Evolutionary conservation across 2,329 filamentous ascomycete genomes (phyloP).

Genomic region (Trichoderma semiorbis): DNA sequence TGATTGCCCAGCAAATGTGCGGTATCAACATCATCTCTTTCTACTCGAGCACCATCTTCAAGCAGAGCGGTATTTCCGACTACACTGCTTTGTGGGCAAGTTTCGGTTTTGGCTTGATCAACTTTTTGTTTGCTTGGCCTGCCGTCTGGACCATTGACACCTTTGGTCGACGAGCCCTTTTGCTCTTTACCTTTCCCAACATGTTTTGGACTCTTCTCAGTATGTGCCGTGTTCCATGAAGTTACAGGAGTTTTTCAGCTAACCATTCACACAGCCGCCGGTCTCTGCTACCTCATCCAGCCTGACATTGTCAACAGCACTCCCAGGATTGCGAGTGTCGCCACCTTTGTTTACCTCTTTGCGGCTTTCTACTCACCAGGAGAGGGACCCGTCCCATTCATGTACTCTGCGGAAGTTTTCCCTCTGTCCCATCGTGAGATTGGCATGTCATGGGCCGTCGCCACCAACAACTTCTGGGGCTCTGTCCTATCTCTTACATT

Average conservation of each 20-base stretch:
- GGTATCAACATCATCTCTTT: slow-evolving; percentile 53
- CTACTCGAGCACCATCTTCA: slow-evolving; percentile 47
- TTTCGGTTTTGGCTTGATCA: slow-evolving; percentile 50
- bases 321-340: slow-evolving; percentile 50
- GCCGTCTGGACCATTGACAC: slow-evolving; percentile 64
- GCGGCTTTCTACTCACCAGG: slow-evolving; percentile 60
- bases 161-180: slow-evolving; percentile 56
- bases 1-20: slow-evolving; percentile 63
- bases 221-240: slow-evolving; percentile 5
- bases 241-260: background rate
- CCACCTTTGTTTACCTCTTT: slow-evolving; percentile 61
- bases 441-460: slow-evolving; percentile 63
- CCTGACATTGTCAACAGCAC: slow-evolving; percentile 31
- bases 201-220: slow-evolving; percentile 58
- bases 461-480: slow-evolving; percentile 34
- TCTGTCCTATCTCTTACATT: slow-evolving; percentile 56
- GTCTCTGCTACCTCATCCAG: slow-evolving; percentile 35
- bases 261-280: slow-evolving; percentile 26
- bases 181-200: slow-evolving; percentile 61
- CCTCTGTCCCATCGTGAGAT: slow-evolving; percentile 64
- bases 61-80: slow-evolving; percentile 37
- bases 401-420: slow-evolving; percentile 64
- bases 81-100: slow-evolving; percentile 41
- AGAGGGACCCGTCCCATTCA: slow-evolving; percentile 63
- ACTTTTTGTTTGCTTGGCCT: slow-evolving; percentile 61